Conservation (phyloP, 1,139 yeast species). For the Sugiyamaella sp. region DNA sequence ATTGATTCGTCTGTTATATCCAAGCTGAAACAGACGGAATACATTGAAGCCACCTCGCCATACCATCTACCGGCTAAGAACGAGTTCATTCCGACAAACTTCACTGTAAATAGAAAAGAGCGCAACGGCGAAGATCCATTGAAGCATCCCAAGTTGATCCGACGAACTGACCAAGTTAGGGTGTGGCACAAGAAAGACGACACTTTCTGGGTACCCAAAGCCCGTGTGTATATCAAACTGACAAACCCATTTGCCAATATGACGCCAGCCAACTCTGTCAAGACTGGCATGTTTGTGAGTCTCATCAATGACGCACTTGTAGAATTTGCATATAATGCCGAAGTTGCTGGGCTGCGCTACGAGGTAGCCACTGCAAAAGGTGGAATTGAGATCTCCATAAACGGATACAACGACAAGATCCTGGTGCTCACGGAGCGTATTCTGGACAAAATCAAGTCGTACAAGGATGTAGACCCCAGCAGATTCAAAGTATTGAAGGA, state of each 20-base stretch:
- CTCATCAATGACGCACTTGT: conserved; percentile 74
- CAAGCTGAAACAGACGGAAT: conserved; percentile 42
- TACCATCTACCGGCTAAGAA: conserved; percentile 71
- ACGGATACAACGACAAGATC: conserved; percentile 85
- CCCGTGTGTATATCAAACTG: conserved; percentile 64
- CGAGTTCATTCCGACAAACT: conserved; percentile 78
- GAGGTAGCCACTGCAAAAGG: conserved; percentile 63
- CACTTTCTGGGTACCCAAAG: conserved; percentile 86
- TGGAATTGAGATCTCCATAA: conserved; percentile 67
- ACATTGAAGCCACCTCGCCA: conserved; percentile 42
- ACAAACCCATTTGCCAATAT: conserved; percentile 63
- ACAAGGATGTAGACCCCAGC: conserved; percentile 50
- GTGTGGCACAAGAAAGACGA: conserved; percentile 95
- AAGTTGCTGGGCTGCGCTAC: conserved; percentile 73
- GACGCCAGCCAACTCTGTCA: conserved; percentile 59
- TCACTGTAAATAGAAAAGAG: conserved; percentile 56
- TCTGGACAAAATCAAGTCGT: conserved; percentile 54
- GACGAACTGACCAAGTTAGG: conserved; percentile 47
- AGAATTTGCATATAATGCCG: conserved; percentile 81
- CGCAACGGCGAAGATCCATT: conserved; percentile 40
- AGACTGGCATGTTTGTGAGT: conserved; percentile 65
- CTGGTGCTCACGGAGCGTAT: conserved; percentile 63
- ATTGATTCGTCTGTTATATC: conserved; percentile 48
- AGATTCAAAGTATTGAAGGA: conserved; percentile 71
- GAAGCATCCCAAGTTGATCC: conserved; percentile 53